Conservation (phyloP, 1,139 yeast genomes). For the Lodderomyces metapsilosis region DNA sequence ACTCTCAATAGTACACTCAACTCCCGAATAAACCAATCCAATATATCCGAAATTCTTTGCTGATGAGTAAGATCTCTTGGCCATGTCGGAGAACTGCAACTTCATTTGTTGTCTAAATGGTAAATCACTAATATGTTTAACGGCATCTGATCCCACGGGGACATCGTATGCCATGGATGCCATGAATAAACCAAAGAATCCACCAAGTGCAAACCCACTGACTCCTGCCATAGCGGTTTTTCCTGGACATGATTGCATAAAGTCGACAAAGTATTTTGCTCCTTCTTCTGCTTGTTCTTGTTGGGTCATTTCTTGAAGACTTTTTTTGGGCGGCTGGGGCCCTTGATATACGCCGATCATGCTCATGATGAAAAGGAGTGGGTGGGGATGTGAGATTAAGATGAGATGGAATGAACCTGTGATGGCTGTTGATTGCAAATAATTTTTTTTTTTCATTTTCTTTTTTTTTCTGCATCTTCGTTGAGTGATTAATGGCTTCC, state of each 20-base stretch:
- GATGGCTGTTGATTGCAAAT: not conserved
- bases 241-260: constrained; percentile 95
- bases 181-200: constrained; percentile 95
- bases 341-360: constrained; percentile 22
- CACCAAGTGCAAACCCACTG: constrained; percentile 93
- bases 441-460: not conserved
- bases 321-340: constrained; percentile 30
- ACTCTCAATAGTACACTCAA: constrained; percentile 86
- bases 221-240: constrained; percentile 90
- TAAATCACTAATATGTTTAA: constrained; percentile 64
- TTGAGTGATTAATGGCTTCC: no score
- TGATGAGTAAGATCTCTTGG: constrained; percentile 75
- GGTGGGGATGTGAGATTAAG: not conserved
- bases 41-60: constrained; percentile 95
- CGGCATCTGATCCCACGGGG: constrained; percentile 62
- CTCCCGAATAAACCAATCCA: constrained; percentile 92
- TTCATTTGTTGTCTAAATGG: constrained; percentile 94
- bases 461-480: not conserved
- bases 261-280: constrained; percentile 76
- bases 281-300: constrained; percentile 94
- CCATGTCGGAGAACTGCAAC: constrained; percentile 90
- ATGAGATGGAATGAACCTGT: not conserved
- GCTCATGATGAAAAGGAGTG: constrained; percentile 7
- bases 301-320: constrained; percentile 71
- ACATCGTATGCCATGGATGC: constrained; percentile 89